These are phyloP conservation scores for Polyporus tsugae DNA, from an alignment of 1,284 basidiomycete genomes.

Conservation along the genomic window DNA sequence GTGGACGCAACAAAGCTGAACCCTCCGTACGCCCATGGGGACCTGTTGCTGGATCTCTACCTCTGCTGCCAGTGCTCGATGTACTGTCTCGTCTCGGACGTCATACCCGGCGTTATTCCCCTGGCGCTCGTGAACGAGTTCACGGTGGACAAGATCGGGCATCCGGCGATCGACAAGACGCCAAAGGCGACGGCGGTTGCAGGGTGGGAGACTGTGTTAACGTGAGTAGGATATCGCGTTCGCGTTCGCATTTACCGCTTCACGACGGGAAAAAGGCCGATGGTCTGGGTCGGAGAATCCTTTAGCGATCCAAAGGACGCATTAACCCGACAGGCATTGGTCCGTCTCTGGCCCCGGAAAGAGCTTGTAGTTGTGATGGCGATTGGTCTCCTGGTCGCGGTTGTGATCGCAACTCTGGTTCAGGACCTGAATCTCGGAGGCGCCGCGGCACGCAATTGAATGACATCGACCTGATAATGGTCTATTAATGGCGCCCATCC, in stretches of 20 bases:
- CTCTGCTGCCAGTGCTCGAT: slow-evolving; percentile 84
- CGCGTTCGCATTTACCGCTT: neutral
- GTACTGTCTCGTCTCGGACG: slow-evolving; percentile 71
- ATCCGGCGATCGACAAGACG: slow-evolving; percentile 50
- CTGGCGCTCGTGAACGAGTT: slow-evolving; percentile 56
- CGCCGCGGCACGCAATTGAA: no score
- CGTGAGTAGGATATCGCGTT: slow-evolving; percentile 53
- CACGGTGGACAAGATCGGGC: slow-evolving; percentile 48
- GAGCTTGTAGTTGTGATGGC: no score
- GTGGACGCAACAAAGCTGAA: slow-evolving; percentile 71
- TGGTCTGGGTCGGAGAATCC: no score
- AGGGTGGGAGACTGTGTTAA: slow-evolving; percentile 73
- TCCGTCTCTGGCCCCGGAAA: no score
- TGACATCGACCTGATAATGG: no score
- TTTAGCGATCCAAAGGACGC: no score
- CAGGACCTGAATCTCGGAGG: no score
- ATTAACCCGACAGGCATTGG: no score
- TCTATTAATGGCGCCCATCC: no score
- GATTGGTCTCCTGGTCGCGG: no score
- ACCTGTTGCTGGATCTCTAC: slow-evolving; percentile 78
- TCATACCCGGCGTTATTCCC: slow-evolving; percentile 77
- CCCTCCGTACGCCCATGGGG: slow-evolving; percentile 65
- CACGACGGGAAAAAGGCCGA: no score
- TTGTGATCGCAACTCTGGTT: no score
- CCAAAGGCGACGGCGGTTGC: slow-evolving; percentile 58